Conservation (phyloP, 2,329 filamentous ascomycete genomes). For the Geosmithia flava region DNA sequence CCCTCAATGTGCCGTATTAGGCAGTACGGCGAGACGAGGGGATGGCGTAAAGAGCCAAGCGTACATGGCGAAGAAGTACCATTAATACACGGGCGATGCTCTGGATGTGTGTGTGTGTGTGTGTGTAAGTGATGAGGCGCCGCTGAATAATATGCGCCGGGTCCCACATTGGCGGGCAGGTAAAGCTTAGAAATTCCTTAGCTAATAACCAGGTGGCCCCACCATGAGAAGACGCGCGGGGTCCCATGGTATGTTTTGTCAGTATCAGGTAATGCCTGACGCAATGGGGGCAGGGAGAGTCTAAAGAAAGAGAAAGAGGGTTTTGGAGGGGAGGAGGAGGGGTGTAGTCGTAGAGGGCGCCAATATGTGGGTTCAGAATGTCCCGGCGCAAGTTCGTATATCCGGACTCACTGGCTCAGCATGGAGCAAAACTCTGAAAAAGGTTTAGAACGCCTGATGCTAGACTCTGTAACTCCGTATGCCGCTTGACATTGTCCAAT, state of each 20-base stretch:
- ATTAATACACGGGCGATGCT: too few relatives aligned
- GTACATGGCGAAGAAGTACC: too few relatives aligned
- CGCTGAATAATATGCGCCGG: neutral
- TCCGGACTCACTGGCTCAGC: neutral
- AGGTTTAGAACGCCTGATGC: neutral
- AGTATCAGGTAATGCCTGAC: slow-evolving; percentile 3
- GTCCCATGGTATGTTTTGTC: slow-evolving; percentile 1
- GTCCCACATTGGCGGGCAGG: neutral
- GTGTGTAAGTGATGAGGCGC: neutral
- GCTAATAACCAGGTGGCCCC: neutral
- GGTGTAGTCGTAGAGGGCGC: neutral
- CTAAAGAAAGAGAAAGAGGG: too few relatives aligned
- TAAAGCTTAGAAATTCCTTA: slow-evolving; percentile 1
- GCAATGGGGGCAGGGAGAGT: too few relatives aligned
- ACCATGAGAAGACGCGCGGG: neutral
- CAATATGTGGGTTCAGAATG: neutral
- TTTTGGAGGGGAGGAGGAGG: neutral
- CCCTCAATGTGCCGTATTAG: too few relatives aligned
- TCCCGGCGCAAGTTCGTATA: neutral
- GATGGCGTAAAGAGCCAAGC: too few relatives aligned
- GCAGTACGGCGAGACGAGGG: too few relatives aligned
- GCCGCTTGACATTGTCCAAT: neutral
- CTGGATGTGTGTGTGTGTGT: too few relatives aligned
- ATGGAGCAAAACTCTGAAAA: neutral
- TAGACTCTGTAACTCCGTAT: neutral